Conservation (phyloP, 2,329 filamentous ascomycete species). For the Cladophialophora chaetospira region DNA sequence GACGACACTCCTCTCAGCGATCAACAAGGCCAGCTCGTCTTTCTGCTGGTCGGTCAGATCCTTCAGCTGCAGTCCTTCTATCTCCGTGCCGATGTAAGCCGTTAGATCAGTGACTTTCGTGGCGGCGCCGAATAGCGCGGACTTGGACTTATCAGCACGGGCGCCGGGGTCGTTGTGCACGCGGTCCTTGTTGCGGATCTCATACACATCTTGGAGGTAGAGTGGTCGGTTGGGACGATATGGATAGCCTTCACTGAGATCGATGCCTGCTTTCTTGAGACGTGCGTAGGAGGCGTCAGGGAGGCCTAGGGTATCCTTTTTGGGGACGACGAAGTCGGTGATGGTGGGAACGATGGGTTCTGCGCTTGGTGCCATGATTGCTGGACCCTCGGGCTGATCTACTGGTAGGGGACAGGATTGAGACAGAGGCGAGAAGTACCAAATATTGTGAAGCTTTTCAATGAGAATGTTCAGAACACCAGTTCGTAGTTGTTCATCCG, state of each 20-base stretch:
- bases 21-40: conserved; percentile 59
- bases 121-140: conserved; percentile 42
- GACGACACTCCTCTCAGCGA: conserved; percentile 54
- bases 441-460: no score
- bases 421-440: no score
- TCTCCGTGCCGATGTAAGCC: conserved; percentile 47
- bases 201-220: conserved; percentile 69
- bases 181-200: conserved; percentile 61
- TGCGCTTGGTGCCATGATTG: conserved; percentile 57
- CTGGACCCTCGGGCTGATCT: no score
- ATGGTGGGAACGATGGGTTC: conserved; percentile 64
- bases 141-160: conserved; percentile 57
- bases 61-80: conserved; percentile 44
- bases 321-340: conserved; percentile 62
- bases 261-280: conserved; percentile 68
- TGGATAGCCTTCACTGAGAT: conserved; percentile 70
- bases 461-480: neutral
- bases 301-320: conserved; percentile 65
- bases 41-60: conserved; percentile 66
- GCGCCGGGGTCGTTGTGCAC: conserved; percentile 62
- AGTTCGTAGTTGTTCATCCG: neutral
- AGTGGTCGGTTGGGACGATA: conserved; percentile 68
- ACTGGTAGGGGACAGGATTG: no score
- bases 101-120: conserved; percentile 55
- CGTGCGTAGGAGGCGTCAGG: conserved; percentile 60